Evolutionary conservation across 768 basidiomycete genomes (phyloP).

Genomic region (Panaeolus cyanescens): DNA sequence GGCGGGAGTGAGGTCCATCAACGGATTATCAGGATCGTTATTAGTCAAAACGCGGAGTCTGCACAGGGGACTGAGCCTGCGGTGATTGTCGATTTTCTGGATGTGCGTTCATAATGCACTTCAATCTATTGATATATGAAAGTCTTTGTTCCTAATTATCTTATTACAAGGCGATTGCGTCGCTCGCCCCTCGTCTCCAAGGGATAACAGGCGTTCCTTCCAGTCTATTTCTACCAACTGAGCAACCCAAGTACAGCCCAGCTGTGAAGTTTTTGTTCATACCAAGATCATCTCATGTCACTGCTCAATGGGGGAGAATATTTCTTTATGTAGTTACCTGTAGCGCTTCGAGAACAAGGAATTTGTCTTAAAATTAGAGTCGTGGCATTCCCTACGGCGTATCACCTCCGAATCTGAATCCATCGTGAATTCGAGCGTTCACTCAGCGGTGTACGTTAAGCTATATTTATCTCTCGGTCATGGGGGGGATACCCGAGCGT

Average conservation of each 20-base stretch:
- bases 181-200: neutral
- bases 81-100: neutral
- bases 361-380: too few species aligned
- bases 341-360: too few species aligned
- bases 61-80: neutral
- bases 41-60: neutral
- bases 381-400: neutral
- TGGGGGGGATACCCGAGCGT: too few species aligned
- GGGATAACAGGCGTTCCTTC: neutral
- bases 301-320: neutral
- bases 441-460: too few species aligned
- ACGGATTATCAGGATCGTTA: neutral
- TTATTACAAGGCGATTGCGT: neutral
- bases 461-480: neutral
- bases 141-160: neutral
- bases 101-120: neutral
- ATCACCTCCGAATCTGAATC: too few species aligned
- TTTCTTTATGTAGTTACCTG: neutral
- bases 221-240: neutral
- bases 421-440: too few species aligned
- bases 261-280: too few species aligned
- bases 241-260: neutral
- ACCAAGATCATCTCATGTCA: neutral
- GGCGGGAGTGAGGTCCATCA: neutral
- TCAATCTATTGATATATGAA: neutral